Conservation (phyloP, 306 rosid species). For the Myrica gale region DNA sequence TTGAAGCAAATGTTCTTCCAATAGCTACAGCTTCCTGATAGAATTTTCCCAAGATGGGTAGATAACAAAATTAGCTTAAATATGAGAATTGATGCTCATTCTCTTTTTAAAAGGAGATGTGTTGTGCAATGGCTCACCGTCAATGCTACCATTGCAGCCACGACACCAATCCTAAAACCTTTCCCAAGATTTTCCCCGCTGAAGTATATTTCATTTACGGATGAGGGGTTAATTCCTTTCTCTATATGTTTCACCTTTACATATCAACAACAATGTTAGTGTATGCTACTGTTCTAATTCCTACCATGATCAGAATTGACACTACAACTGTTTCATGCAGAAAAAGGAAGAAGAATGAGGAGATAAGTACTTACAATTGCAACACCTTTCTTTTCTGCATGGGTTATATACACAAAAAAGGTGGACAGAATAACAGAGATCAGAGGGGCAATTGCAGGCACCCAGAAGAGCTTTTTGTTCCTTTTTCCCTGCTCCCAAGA, state of each 20-base stretch:
- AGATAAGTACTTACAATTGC: conserved; percentile 60
- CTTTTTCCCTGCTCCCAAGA: conserved; percentile 72
- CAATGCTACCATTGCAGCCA: conserved; percentile 85
- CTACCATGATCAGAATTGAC: conserved; percentile 8
- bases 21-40: conserved; percentile 89
- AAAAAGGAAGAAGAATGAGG: conserved; percentile 11
- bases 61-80: not conserved
- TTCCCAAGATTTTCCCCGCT: conserved; percentile 63
- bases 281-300: conserved; percentile 9
- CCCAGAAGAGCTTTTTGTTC: conserved; percentile 75
- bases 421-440: conserved; percentile 85
- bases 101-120: conserved; percentile 26
- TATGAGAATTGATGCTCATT: conserved; percentile 18
- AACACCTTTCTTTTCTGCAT: conserved; percentile 81
- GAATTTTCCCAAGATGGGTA: conserved; percentile 2
- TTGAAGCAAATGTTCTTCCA: conserved; percentile 95
- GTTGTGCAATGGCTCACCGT: conserved; percentile 57
- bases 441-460: conserved; percentile 91
- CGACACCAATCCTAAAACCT: conserved; percentile 73
- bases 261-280: conserved; percentile 17
- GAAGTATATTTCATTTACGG: conserved; percentile 61
- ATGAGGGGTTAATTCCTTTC: conserved; percentile 85
- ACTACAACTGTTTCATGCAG: not conserved
- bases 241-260: conserved; percentile 75
- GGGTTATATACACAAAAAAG: conserved; percentile 77